Percentiles rank a stretch among this genome's conserved stretches.
phyloP scores from a whole-genome alignment of 1,284 basidiomycete species.

The Trametes versicolor region DNA sequence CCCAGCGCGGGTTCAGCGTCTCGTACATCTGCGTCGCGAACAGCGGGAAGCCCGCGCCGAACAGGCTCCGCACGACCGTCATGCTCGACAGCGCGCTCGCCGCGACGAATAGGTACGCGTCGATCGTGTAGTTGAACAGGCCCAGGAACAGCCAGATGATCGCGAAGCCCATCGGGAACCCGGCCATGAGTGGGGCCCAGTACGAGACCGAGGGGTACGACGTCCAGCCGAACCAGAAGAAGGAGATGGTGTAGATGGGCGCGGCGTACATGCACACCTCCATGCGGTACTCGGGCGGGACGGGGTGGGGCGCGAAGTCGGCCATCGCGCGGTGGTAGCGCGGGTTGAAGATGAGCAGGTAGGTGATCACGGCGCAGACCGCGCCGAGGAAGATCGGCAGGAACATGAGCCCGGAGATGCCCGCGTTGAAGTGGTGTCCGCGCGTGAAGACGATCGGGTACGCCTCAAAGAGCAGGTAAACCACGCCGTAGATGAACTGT shows the following conservation, averaged over 20 bases:
- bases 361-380: conserved; percentile 35
- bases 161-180: conserved; percentile 41
- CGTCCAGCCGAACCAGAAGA: conserved; percentile 59
- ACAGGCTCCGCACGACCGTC: conserved; percentile 48
- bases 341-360: conserved; percentile 45
- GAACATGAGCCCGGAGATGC: conserved; percentile 55
- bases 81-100: conserved; percentile 49
- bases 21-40: conserved; percentile 50
- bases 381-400: conserved; percentile 55
- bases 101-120: conserved; percentile 49
- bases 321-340: conserved; percentile 42
- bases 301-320: conserved; percentile 48
- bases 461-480: conserved; percentile 52
- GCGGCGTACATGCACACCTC: conserved; percentile 53
- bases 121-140: conserved; percentile 51
- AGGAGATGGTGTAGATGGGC: conserved; percentile 51
- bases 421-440: conserved; percentile 49
- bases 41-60: conserved; percentile 50
- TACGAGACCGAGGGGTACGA: conserved; percentile 42
- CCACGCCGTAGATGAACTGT: conserved; percentile 53
- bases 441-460: conserved; percentile 45
- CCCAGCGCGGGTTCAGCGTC: conserved; percentile 47
- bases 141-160: conserved; percentile 45
- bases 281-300: conserved; percentile 58
- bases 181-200: conserved; percentile 46